Evolutionary conservation across 495 filamentous ascomycete genomes (phyloP).

Genomic region (Talaromyces trachyspermus): DNA sequence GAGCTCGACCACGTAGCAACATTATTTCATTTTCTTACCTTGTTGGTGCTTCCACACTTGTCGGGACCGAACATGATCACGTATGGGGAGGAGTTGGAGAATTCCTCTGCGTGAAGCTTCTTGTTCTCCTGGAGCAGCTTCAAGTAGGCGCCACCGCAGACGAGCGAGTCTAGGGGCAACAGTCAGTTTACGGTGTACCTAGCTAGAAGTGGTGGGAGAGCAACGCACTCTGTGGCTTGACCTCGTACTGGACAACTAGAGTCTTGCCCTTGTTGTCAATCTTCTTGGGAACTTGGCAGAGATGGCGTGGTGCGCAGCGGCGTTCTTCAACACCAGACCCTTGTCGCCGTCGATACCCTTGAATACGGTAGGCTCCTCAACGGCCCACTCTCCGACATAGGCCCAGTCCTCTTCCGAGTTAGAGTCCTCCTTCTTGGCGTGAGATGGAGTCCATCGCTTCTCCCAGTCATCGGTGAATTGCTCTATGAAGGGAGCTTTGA

Average conservation of each 20-base stretch:
- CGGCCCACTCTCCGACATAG: slow-evolving; percentile 92
- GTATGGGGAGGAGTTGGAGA: slow-evolving; percentile 94
- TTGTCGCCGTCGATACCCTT: slow-evolving; percentile 96
- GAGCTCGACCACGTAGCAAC: too few species aligned
- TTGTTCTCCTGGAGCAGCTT: slow-evolving; percentile 99
- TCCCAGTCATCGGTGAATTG: slow-evolving; percentile 98
- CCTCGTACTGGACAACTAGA: slow-evolving; percentile 97
- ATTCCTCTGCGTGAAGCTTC: slow-evolving; percentile 93
- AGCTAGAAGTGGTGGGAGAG: neutral
- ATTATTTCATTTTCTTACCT: too few species aligned
- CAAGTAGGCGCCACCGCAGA: slow-evolving; percentile 98
- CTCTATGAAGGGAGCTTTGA: slow-evolving; percentile 94
- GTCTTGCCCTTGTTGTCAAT: slow-evolving; percentile 96
- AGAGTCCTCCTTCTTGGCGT: slow-evolving; percentile 93
- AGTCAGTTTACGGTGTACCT: slow-evolving; percentile 14
- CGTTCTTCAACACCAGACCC: slow-evolving; percentile 94
- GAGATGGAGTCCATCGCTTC: slow-evolving; percentile 80
- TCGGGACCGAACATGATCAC: slow-evolving; percentile 99
- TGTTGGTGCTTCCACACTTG: slow-evolving; percentile 99
- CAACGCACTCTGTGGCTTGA: slow-evolving; percentile 92
- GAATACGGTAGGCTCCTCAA: slow-evolving; percentile 87
- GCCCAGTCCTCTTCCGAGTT: slow-evolving; percentile 91
- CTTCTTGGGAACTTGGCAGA: slow-evolving; percentile 96
- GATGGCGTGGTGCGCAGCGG: slow-evolving; percentile 96
- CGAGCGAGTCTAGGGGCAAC: slow-evolving; percentile 66